Evolutionary conservation across 192 early-diverging fungal genomes (phyloP).

Genomic region (Rhizophlyctis rosea): DNA sequence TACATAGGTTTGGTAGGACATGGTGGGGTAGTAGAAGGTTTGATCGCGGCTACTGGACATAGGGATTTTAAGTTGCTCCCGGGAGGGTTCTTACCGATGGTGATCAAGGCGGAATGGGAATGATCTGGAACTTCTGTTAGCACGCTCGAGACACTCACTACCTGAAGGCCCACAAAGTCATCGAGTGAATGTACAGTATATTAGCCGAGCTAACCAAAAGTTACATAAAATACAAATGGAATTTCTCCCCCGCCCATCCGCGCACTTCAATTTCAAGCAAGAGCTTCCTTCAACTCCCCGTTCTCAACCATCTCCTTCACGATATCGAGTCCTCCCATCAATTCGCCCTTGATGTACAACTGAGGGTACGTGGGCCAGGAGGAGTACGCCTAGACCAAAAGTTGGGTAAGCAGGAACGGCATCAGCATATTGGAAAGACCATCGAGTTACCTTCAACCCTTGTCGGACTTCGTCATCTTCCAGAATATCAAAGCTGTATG

Average conservation of each 20-base stretch:
- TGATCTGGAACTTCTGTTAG: too few relatives aligned
- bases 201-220: too few relatives aligned
- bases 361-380: slow-evolving; percentile 61
- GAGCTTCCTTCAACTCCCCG: slow-evolving; percentile 29
- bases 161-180: too few relatives aligned
- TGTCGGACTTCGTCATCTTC: slow-evolving; percentile 57
- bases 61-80: slow-evolving; percentile 14
- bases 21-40: slow-evolving; percentile 17
- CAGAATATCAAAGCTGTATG: slow-evolving; percentile 53
- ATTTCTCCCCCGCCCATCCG: too few relatives aligned
- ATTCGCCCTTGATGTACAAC: slow-evolving; percentile 86
- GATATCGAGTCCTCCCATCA: slow-evolving; percentile 93
- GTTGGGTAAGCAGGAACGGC: not conserved
- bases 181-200: too few relatives aligned
- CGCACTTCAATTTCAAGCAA: too few relatives aligned
- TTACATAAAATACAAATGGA: too few relatives aligned
- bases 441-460: slow-evolving; percentile 40
- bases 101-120: too few relatives aligned
- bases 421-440: not conserved
- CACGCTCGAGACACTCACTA: too few relatives aligned
- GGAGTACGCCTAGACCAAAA: slow-evolving; percentile 25
- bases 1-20: slow-evolving; percentile 20
- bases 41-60: slow-evolving; percentile 10
- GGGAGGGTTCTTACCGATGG: slow-evolving; percentile 21
- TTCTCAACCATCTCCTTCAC: slow-evolving; percentile 78